Evolutionary conservation across 2,329 filamentous ascomycete species (phyloP), one percentile per base, ranked within the genome.

Genomic region (Verticillium dahliae): DNA sequence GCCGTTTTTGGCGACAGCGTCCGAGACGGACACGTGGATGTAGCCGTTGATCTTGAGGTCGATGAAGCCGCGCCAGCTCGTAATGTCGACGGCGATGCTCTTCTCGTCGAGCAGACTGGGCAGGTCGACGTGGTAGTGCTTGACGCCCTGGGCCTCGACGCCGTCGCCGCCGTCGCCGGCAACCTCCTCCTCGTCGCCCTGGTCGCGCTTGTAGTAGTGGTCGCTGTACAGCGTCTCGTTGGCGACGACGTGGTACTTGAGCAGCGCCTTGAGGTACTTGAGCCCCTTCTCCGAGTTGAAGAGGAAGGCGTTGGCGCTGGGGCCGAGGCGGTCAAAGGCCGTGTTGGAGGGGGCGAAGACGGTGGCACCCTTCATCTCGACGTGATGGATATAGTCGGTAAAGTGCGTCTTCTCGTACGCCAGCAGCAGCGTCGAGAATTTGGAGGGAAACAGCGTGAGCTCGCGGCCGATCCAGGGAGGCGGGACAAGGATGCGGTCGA

Each of bases 181-280:
- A 6, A 61, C 62, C n/a, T 70, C 64, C 11, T 65, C 59, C 5
- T 67, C 64, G n/a, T 61, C 68, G 56, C 27, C 15, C 39, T 27
- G 14, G 68, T 58, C 66, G n/a, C 73, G 72, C 11, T 81, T 81
- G 76, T 92, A 95, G 71, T 88, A 90, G 5, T 88, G 89, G 70
- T 97, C 93, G 6, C 89, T 91, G 79, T 97, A 97, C 0, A 96
- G 77, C 0, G 90, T 93, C 62, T 87, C 82, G 69, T 90, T 85
- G 52, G 86, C 82, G 1, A 89, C 89, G 57, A 93, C 81, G 69
- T 94, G 90, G 71, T 96, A 96, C 76, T 91, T 80, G 15, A 96
- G 79, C 56, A 97, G 78, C 0, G 91, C 91, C 66, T 84, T 86
- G 18, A 97, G 83, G 71, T 91, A 96, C 73, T 88, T 88, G 65